phyloP scores from a whole-genome alignment of 1,284 basidiomycete genomes.

The Tausonia pullulans region DNA sequence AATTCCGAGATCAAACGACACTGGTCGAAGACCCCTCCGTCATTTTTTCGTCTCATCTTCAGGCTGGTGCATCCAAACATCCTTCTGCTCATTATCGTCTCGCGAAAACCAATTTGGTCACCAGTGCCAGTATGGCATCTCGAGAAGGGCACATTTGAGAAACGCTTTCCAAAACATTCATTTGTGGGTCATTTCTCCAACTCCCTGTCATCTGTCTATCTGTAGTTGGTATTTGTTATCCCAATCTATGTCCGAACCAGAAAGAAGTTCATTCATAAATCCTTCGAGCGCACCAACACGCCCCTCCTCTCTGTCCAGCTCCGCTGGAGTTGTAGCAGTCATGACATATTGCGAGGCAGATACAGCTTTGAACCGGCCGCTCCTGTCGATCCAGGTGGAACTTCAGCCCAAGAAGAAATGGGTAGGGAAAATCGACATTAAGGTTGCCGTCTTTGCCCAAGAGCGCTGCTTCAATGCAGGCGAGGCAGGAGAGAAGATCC shows the following conservation, averaged over 20 bases:
- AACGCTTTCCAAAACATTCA: no score
- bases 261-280: no score
- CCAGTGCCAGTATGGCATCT: no score
- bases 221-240: no score
- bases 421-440: neutral
- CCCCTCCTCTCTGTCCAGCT: neutral
- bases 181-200: no score
- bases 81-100: neutral
- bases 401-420: neutral
- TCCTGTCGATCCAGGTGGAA: neutral
- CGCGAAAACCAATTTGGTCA: neutral
- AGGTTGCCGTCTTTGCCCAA: neutral
- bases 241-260: no score
- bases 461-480: neutral
- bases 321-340: neutral
- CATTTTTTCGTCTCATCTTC: neutral
- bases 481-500: neutral
- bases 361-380: neutral
- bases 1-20: neutral
- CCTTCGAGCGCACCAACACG: neutral
- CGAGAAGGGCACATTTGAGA: no score
- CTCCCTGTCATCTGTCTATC: no score
- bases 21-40: neutral
- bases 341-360: neutral
- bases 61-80: conserved; percentile 1